Base-by-base conservation (phyloP, 768 basidiomycete species). In the Asterophora lycoperdoides region DNA sequence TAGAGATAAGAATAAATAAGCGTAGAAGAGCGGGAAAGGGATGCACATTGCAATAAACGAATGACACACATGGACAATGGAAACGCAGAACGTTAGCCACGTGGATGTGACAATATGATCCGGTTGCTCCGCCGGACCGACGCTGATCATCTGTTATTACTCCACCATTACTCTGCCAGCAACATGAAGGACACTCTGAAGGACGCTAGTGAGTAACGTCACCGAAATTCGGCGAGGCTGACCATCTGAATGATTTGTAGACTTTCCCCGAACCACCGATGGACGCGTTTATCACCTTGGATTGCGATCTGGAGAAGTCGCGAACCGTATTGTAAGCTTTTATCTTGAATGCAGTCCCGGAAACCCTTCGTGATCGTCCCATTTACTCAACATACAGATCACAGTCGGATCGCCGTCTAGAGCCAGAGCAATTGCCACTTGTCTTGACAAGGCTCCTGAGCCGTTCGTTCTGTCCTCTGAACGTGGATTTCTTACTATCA, bases 221-320 rank as follows among this genome's bases (percentile, higher is more conserved):
- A 5, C 32, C 4, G 15, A 20, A 33, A 9, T 1, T 20, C 26
- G 17, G 13, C 35, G 18, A 8, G 10, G 39, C 23, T 28, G n/a
- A n/a, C 15, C 5, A 40, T 40, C 19, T 46, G 14, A 36, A 8
- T 48, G 13, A 17, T 8, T 4, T 46, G 42, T 55, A 90, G 88
- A 90, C 68, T 88, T 90, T 60, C 88, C 88, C 50, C 78, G 80
- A 50, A 86, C 86, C 33, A 73, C 72, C 41, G 84, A 86, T 61
- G 76, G 75, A 42, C 82, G 85, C 45, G 86, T 89, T 39, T 90
- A 90, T 66, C 88, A 90, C 65, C 77, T 90, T 20, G 89, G 86
- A 32, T 65, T 90, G 54, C 75, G 79, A 39, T 72, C 79, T 34
- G 86, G 89, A 34, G 86, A 92, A 63, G 82, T 92, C 11, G 85